Conservation (phyloP, 768 basidiomycete genomes). For the Hericium alpestre region DNA sequence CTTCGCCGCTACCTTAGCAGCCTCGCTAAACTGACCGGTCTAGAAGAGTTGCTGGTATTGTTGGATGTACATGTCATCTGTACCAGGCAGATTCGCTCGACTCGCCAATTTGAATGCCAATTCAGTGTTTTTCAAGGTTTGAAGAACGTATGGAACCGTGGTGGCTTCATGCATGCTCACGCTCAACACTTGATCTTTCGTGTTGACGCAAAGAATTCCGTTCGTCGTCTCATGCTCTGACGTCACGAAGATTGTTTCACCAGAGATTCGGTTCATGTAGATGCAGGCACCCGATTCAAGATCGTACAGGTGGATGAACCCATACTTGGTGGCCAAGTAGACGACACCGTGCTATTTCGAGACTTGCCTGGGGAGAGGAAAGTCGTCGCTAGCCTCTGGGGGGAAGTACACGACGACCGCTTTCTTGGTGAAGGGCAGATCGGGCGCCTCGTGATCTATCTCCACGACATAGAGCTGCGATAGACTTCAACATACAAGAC, state of each 20-base stretch:
- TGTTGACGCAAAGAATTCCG: conserved; percentile 98
- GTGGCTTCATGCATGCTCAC: conserved; percentile 96
- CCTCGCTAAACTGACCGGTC: conserved; percentile 81
- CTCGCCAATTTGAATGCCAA: conserved; percentile 97
- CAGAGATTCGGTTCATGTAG: conserved; percentile 99
- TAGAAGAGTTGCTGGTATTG: conserved; percentile 91
- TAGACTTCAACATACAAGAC: not conserved
- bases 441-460: conserved; percentile 89
- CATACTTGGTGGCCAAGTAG: conserved; percentile 97
- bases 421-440: conserved; percentile 92
- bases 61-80: conserved; percentile 90
- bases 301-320: conserved; percentile 98
- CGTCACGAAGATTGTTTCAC: conserved; percentile 98
- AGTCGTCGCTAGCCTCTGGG: conserved; percentile 94
- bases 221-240: conserved; percentile 89
- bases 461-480: conserved; percentile 91
- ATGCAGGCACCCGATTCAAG: conserved; percentile 94
- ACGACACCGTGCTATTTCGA: conserved; percentile 94
- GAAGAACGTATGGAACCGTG: conserved; percentile 89
- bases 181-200: conserved; percentile 98
- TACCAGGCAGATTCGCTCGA: conserved; percentile 91
- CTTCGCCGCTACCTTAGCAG: conserved; percentile 97
- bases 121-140: conserved; percentile 91
- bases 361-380: conserved; percentile 99
- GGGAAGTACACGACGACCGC: conserved; percentile 99